Percentiles rank a stretch among this genome's conserved stretches.
These are phyloP conservation scores for Claviceps capensis DNA, from an alignment of 2,329 filamentous ascomycete genomes.

Conservation along the genomic window DNA sequence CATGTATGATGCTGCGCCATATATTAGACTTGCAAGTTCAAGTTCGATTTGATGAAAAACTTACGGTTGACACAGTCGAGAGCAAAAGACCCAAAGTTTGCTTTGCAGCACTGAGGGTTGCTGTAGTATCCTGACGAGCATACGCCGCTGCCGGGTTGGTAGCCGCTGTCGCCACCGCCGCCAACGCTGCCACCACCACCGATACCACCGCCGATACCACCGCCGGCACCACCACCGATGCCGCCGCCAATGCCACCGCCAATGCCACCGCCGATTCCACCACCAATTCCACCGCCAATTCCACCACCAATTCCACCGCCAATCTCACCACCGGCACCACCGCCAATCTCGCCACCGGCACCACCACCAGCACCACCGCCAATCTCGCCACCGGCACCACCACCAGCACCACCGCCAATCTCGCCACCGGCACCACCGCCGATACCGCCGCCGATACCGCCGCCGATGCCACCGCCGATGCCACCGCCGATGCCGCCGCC, in stretches of 20 bases:
- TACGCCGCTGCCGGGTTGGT: not conserved
- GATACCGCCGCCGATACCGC: not conserved
- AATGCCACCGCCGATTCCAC: not conserved
- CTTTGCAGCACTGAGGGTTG: slow-evolving; percentile 31
- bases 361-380: not conserved
- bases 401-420: not conserved
- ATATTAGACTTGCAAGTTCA: not conserved
- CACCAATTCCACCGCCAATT: not conserved
- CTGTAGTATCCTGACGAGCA: slow-evolving; percentile 12
- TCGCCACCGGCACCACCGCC: not conserved
- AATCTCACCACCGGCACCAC: too few species aligned
- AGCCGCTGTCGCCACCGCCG: too few species aligned
- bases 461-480: not conserved
- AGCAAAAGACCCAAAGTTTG: slow-evolving; percentile 31
- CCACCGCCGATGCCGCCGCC: not conserved
- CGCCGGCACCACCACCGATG: not conserved
- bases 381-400: too few species aligned
- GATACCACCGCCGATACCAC: too few species aligned
- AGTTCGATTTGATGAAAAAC: not conserved
- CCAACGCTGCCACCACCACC: too few species aligned
- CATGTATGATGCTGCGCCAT: not conserved
- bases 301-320: too few species aligned
- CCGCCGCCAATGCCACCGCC: not conserved
- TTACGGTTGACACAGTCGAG: slow-evolving; percentile 25
- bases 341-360: not conserved